A percentile compares a stretch with the other conserved stretches of the same genome.
Conservation (phyloP, 2,329 filamentous ascomycete species). For the Ophiostoma montium region DNA sequence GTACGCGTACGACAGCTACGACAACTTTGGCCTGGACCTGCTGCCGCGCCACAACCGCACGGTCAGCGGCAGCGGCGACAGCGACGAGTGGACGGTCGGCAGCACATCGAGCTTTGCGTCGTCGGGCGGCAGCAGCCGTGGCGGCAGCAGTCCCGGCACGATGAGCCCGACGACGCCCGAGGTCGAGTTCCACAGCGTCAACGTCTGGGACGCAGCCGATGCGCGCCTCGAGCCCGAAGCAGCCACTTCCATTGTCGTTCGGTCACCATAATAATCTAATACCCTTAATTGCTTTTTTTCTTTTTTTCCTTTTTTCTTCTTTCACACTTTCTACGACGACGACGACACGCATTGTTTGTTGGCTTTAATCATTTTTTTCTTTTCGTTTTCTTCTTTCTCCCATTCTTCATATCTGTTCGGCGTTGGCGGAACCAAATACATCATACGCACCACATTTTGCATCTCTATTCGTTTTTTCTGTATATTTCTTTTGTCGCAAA, state of each 20-base stretch:
- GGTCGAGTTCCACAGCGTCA: constrained; percentile 21
- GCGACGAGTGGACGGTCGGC: constrained; percentile 81
- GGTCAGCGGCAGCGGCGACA: constrained; percentile 30
- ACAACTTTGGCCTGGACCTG: constrained; percentile 32
- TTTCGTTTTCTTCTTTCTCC: background rate
- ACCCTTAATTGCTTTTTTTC: background rate
- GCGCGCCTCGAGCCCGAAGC: constrained; percentile 12
- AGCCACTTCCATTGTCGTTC: background rate
- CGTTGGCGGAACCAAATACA: background rate
- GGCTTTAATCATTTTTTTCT: background rate
- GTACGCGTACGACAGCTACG: constrained; percentile 28
- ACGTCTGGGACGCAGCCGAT: constrained; percentile 24
- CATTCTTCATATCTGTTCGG: background rate
- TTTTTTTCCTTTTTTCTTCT: background rate
- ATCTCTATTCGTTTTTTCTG: background rate
- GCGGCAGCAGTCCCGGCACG: constrained; percentile 34
- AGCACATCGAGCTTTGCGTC: constrained; percentile 60
- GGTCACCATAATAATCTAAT: constrained; percentile 4
- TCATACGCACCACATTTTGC: constrained; percentile 6
- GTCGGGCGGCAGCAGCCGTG: constrained; percentile 24
- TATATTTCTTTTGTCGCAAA: background rate
- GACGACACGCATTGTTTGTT: background rate
- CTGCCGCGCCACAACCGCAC: constrained; percentile 22
- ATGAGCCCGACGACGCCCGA: constrained; percentile 35
- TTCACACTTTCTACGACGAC: background rate